Base-by-base conservation (phyloP, 495 filamentous ascomycete species). In the Trichoderma parareesei region DNA sequence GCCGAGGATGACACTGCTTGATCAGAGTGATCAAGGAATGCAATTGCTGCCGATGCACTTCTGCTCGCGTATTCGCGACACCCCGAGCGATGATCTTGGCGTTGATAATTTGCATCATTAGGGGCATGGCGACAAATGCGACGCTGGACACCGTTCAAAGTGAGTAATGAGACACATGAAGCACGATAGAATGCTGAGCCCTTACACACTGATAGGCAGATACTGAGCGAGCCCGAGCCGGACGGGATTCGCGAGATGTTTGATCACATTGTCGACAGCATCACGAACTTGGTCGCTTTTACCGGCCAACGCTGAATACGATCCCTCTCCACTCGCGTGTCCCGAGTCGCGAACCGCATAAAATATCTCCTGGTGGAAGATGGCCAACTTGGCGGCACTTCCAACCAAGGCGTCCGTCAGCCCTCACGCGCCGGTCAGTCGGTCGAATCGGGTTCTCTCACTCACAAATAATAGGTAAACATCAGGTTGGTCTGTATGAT, bases 381-480 rank as follows among this genome's bases (percentile, higher is more conserved):
- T 37, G 9, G 33, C 53, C 53, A 57, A 37, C 16, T 37, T 57
- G 27, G 53, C 53, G 7, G 53, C 33, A 14, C 53, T 57, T 6
- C 11, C 27, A 27, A 49, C 9, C n/a, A 20, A 18, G 16, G 18
- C n/a, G 5, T 27, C 16, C 20, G 46, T 49, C 46, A 49, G 46
- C 46, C 14, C 18, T 49, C n/a, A 9, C 20, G n/a, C 46, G 9
- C 18, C 8, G 5, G 5, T 1, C 4, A 6, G 0, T 49, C n/a
- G 20, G 35, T 7, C 9, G 49, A 9, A 57, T 14, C 27, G 10
- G 53, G 37, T 35, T 35, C 27, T 11, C 9, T 20, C 9, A 65
- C 73, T 68, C 72, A 82, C 80, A 79, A 74, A 64, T 81, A 83
- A 55, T 79, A 80, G 78, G 82, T 83, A 57, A 77, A 79, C 60